phyloP scores from a whole-genome alignment of 805 yeast species.

The Scheffersomyces stipitis region DNA sequence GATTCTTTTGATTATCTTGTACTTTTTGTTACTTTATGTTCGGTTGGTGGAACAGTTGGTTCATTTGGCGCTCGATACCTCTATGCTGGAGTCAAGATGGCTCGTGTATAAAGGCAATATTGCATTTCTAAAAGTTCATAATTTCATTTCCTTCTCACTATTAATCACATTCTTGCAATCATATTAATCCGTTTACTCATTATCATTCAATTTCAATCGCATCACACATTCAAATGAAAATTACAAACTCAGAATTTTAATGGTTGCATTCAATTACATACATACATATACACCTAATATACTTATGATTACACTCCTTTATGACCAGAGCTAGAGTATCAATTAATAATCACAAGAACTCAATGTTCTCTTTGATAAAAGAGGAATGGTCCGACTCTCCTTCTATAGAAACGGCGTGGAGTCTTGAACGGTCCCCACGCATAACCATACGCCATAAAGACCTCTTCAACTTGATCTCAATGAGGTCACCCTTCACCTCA shows the following conservation, averaged over 20 bases:
- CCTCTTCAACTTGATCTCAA: conserved; percentile 42
- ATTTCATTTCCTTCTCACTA: not conserved
- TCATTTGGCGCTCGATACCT: conserved; percentile 19
- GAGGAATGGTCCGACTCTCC: conserved; percentile 27
- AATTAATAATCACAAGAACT: conserved; percentile 20
- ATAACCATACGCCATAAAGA: conserved; percentile 43
- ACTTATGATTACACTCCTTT: no score
- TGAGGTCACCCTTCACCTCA: conserved; percentile 30
- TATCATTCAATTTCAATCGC: no score
- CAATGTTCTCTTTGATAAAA: conserved; percentile 13
- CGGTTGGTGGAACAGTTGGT: conserved; percentile 20
- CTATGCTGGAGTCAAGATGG: conserved; percentile 19
- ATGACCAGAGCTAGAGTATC: no score
- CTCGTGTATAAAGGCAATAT: conserved; percentile 5
- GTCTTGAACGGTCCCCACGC: conserved; percentile 20
- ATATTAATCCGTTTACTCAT: no score
- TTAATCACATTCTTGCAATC: not conserved
- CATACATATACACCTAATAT: no score
- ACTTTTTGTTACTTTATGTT: conserved; percentile 19
- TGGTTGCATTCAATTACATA: no score
- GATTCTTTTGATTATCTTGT: conserved; percentile 21
- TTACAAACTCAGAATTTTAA: no score
- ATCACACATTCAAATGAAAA: no score
- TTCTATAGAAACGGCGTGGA: conserved; percentile 30
- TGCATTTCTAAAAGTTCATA: no score